These are phyloP conservation scores for Hericium coralloides DNA, from an alignment of 768 basidiomycete genomes.

Conservation along the genomic window DNA sequence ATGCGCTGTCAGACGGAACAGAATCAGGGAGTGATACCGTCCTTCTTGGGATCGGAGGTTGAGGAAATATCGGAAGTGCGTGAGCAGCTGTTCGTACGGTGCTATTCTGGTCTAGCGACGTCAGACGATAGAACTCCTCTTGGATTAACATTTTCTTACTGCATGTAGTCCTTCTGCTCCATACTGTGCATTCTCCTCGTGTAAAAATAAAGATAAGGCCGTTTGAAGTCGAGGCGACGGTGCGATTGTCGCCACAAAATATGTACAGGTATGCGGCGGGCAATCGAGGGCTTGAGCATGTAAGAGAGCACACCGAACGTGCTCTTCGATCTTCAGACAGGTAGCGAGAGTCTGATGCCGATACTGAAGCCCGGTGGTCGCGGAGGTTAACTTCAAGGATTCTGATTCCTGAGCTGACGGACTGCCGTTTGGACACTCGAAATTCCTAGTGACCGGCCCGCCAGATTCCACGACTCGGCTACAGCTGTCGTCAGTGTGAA, in stretches of 20 bases:
- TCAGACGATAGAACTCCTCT: background rate
- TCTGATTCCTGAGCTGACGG: no score
- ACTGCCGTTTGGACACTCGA: no score
- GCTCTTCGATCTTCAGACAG: no score
- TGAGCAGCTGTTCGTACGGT: constrained; percentile 1
- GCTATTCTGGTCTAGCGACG: background rate
- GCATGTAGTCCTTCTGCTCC: background rate
- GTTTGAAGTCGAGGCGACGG: background rate
- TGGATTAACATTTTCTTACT: background rate
- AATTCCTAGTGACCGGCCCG: no score
- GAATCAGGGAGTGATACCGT: constrained; percentile 20
- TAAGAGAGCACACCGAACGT: no score
- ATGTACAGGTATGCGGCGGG: background rate
- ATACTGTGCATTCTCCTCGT: background rate
- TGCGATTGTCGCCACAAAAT: background rate
- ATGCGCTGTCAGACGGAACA: constrained; percentile 16
- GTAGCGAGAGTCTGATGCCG: no score
- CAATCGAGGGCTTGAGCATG: no score
- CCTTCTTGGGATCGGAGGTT: constrained; percentile 15
- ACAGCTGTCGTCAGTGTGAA: no score
- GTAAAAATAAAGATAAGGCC: background rate
- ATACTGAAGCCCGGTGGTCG: no score
- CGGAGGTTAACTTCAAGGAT: no score
- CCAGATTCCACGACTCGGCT: no score
- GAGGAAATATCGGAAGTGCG: constrained; percentile 2